Percentiles rank a stretch among this genome's conserved stretches.
Conservation (phyloP, 768 basidiomycete genomes). For the Candolleomyces aberdarensis region DNA sequence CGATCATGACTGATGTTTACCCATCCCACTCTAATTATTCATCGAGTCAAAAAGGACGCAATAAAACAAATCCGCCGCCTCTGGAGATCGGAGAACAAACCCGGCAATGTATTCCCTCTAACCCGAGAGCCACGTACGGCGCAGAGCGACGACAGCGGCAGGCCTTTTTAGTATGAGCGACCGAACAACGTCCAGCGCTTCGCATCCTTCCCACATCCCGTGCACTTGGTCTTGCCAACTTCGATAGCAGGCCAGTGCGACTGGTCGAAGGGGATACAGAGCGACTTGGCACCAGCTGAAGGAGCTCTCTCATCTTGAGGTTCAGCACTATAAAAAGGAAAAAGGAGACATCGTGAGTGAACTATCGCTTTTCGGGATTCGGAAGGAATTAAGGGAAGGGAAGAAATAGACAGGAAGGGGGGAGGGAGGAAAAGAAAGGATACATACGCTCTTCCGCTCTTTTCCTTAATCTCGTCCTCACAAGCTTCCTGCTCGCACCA, state of each 20-base stretch:
- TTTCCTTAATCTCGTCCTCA: conserved; percentile 98
- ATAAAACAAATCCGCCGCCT: too few species aligned
- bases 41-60: too few species aligned
- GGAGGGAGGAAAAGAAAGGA: conserved; percentile 15
- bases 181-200: conserved; percentile 99
- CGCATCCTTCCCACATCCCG: conserved; percentile 82
- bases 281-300: conserved; percentile 94
- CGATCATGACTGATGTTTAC: too few species aligned
- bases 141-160: neutral
- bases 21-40: too few species aligned
- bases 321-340: conserved; percentile 62
- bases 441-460: conserved; percentile 77
- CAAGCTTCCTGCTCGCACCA: conserved; percentile 95
- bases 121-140: too few species aligned
- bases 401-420: too few species aligned
- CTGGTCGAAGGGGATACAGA: conserved; percentile 96
- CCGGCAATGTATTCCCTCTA: too few species aligned
- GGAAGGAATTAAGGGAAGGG: too few species aligned
- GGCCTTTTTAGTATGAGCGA: conserved; percentile 59
- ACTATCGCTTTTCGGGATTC: too few species aligned
- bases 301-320: conserved; percentile 93
- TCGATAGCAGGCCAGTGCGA: conserved; percentile 75
- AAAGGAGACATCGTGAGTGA: neutral
- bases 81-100: too few species aligned
- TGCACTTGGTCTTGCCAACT: conserved; percentile 84